Conservation (phyloP, 306 rosid genomes). For the Lathyrus oleraceus region DNA sequence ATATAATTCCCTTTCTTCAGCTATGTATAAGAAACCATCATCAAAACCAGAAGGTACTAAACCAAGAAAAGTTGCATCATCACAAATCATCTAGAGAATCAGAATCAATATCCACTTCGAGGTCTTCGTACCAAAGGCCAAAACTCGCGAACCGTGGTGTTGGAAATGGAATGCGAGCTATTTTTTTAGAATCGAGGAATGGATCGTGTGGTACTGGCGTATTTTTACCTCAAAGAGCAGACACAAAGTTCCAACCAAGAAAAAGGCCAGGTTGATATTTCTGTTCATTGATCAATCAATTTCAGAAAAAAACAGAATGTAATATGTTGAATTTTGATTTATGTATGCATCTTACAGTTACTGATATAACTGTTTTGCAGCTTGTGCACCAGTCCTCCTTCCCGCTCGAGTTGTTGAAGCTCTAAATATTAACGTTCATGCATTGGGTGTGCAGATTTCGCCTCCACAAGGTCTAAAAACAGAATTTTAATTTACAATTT, state of each 20-base stretch:
- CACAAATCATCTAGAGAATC: constrained; percentile 30
- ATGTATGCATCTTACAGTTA: background rate
- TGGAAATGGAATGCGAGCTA: constrained; percentile 79
- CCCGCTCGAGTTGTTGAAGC: constrained; percentile 75
- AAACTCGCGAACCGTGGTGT: constrained; percentile 45
- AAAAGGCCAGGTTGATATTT: constrained; percentile 59
- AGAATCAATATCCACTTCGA: constrained; percentile 35
- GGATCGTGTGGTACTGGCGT: constrained; percentile 79
- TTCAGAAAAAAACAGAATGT: background rate
- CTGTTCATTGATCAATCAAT: background rate
- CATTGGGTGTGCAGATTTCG: constrained; percentile 60
- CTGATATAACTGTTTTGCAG: constrained; percentile 39
- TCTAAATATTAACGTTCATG: constrained; percentile 69
- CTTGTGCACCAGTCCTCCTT: constrained; percentile 68
- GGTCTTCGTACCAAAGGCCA: constrained; percentile 38
- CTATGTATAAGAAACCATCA: background rate
- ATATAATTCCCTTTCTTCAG: constrained; percentile 26
- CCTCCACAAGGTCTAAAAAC: constrained; percentile 53
- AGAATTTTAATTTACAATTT: background rate
- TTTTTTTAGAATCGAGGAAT: constrained; percentile 59
- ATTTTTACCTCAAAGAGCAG: constrained; percentile 68
- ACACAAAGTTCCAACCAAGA: constrained; percentile 44
- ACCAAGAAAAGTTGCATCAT: constrained; percentile 22
- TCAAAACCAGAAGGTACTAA: constrained; percentile 16
- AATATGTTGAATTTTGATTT: constrained; percentile 7